Evolutionary conservation across 2,329 filamentous ascomycete species (phyloP).

Genomic region (Botrytis byssoidea): DNA sequence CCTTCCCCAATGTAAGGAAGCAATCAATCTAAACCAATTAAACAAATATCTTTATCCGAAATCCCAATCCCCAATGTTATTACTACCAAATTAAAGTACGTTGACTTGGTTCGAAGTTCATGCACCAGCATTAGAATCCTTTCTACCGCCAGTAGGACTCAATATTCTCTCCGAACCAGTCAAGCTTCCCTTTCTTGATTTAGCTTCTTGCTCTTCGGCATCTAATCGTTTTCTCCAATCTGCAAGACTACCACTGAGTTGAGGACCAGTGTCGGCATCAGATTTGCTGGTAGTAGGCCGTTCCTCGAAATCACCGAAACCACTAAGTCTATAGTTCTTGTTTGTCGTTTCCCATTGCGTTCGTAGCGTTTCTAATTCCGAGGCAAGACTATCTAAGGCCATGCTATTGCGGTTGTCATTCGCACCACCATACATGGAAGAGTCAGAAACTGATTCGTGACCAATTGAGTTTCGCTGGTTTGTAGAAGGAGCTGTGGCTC

Average conservation of each 20-base stretch:
- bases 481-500: slow-evolving; percentile 38
- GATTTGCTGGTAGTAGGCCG: slow-evolving; percentile 35
- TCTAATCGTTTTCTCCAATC: slow-evolving; percentile 81
- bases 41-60: slow-evolving; percentile 2
- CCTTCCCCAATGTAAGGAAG: background rate
- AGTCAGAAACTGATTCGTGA: slow-evolving; percentile 60
- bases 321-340: slow-evolving; percentile 89
- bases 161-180: slow-evolving; percentile 10
- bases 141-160: slow-evolving; percentile 11
- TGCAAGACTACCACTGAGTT: slow-evolving; percentile 68
- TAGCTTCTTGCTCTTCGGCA: slow-evolving; percentile 40
- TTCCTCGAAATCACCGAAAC: slow-evolving; percentile 73
- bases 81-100: background rate
- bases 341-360: slow-evolving; percentile 95
- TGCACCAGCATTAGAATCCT: background rate
- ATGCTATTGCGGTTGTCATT: slow-evolving; percentile 55
- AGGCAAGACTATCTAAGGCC: slow-evolving; percentile 86
- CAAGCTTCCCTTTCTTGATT: background rate
- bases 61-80: background rate
- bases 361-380: slow-evolving; percentile 85
- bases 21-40: slow-evolving; percentile 13
- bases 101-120: slow-evolving; percentile 9
- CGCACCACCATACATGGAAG: slow-evolving; percentile 48
- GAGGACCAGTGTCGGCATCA: slow-evolving; percentile 45
- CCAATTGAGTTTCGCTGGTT: slow-evolving; percentile 41